A percentile compares a stretch with the other conserved stretches of the same genome.
Conservation (phyloP, 2,329 filamentous ascomycete genomes). For the Calonectria honghensis region DNA sequence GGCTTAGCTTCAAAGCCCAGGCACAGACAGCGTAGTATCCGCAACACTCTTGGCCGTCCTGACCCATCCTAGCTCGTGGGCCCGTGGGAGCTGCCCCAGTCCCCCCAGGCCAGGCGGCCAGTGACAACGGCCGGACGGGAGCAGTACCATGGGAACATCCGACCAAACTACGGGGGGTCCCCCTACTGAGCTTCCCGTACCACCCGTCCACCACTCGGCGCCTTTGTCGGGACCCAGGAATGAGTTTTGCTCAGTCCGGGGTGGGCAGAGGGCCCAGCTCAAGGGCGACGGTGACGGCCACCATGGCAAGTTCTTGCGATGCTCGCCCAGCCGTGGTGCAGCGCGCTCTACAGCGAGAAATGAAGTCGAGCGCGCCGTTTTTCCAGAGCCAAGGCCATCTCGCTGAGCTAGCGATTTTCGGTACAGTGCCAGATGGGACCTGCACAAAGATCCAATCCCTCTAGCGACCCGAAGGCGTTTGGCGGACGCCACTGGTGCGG, state of each 20-base stretch:
- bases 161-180: slow-evolving; percentile 1
- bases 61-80: slow-evolving; percentile 26
- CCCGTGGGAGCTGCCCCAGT: slow-evolving; percentile 19
- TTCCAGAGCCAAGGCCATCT: slow-evolving; percentile 6
- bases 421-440: slow-evolving; percentile 12
- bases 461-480: slow-evolving; percentile 14
- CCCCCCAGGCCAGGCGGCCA: slow-evolving; percentile 28
- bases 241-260: slow-evolving; percentile 34
- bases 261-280: slow-evolving; percentile 15
- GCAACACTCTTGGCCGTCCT: slow-evolving; percentile 18
- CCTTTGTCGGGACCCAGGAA: slow-evolving; percentile 44
- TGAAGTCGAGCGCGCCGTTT: slow-evolving; percentile 6
- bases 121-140: slow-evolving; percentile 18
- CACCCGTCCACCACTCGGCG: slow-evolving; percentile 52
- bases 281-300: slow-evolving; percentile 16
- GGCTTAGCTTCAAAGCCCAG: slow-evolving; percentile 49
- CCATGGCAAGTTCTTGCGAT: slow-evolving; percentile 31
- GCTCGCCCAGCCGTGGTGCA: background rate
- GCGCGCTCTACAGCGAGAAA: background rate
- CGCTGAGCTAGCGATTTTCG: slow-evolving; percentile 19
- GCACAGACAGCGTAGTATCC: slow-evolving; percentile 41
- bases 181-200: slow-evolving; percentile 32
- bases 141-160: slow-evolving; percentile 24
- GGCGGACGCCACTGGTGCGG: slow-evolving; percentile 34
- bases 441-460: background rate